A percentile compares a stretch with the other conserved stretches of the same genome.
These are phyloP conservation scores for Epichloe elymi DNA, from an alignment of 2,329 filamentous ascomycete genomes.

Conservation along the genomic window DNA sequence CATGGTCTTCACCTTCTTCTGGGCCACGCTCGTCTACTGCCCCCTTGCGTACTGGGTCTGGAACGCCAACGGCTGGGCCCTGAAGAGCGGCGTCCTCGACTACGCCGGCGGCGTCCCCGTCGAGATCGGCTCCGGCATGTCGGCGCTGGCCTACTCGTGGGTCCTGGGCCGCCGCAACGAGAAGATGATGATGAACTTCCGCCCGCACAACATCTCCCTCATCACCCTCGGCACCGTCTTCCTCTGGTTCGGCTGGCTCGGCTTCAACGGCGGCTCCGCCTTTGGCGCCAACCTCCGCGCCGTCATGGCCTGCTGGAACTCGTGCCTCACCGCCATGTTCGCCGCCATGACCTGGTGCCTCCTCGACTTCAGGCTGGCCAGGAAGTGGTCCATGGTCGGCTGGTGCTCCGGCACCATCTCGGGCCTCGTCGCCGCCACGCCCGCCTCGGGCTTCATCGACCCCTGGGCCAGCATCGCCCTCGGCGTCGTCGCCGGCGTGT, in stretches of 20 bases:
- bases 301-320: conserved; percentile 96
- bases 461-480: conserved; percentile 55
- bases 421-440: conserved; percentile 56
- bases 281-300: conserved; percentile 92
- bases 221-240: conserved; percentile 92
- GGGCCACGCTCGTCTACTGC: conserved; percentile 96
- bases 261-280: conserved; percentile 93
- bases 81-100: conserved; percentile 81
- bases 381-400: conserved; percentile 78
- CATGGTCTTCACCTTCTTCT: conserved; percentile 92
- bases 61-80: conserved; percentile 90
- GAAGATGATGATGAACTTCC: conserved; percentile 99
- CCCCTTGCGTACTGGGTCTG: conserved; percentile 93
- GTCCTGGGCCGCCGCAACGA: conserved; percentile 92
- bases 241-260: conserved; percentile 97
- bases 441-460: conserved; percentile 54
- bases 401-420: conserved; percentile 62
- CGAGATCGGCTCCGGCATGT: conserved; percentile 90
- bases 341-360: conserved; percentile 87
- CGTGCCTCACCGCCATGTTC: conserved; percentile 84
- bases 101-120: conserved; percentile 95
- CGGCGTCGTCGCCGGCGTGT: conserved; percentile 51
- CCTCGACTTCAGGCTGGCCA: conserved; percentile 86
- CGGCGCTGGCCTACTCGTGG: conserved; percentile 89
- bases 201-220: conserved; percentile 94